Evolutionary conservation across 805 yeast genomes (phyloP).

Genomic region (Wickerhamia fluorescens): DNA sequence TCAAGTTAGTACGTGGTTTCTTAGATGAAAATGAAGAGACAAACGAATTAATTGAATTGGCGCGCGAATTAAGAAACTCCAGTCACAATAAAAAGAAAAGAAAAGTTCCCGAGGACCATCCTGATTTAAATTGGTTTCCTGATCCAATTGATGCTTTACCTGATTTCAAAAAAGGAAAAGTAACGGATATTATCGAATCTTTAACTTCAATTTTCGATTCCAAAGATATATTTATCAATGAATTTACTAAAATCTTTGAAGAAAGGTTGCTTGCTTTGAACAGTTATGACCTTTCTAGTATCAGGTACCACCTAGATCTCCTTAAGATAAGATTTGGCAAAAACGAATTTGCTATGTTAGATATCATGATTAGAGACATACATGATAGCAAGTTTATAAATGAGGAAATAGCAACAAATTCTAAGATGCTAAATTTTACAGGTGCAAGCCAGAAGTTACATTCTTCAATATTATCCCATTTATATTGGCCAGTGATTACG

Average conservation of each 20-base stretch:
- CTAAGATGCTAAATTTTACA: neutral
- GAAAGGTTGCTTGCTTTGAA: constrained; percentile 41
- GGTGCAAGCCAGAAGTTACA: constrained; percentile 24
- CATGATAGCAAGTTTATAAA: constrained; percentile 47
- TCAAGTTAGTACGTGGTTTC: constrained; percentile 64
- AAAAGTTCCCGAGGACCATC: constrained; percentile 20
- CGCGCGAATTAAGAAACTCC: constrained; percentile 39
- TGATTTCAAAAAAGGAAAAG: constrained; percentile 58
- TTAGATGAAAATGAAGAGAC: constrained; percentile 37
- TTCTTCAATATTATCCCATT: constrained; percentile 61
- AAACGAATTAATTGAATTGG: constrained; percentile 45
- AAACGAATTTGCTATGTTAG: constrained; percentile 58
- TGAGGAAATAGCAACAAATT: constrained; percentile 20
- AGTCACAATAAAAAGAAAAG: constrained; percentile 2
- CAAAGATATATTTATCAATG: constrained; percentile 58
- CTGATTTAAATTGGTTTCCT: constrained; percentile 64
- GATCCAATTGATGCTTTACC: constrained; percentile 90
- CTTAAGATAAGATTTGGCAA: constrained; percentile 62
- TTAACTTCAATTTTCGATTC: constrained; percentile 67
- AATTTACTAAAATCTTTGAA: constrained; percentile 57
- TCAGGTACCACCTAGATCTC: constrained; percentile 39
- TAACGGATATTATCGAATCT: constrained; percentile 64
- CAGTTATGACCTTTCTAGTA: constrained; percentile 33
- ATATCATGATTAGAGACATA: constrained; percentile 79
- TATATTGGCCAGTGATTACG: constrained; percentile 72